Evolutionary conservation across 352 stramenopile genomes (phyloP).

Genomic region (Elongisporangium anandrum): DNA sequence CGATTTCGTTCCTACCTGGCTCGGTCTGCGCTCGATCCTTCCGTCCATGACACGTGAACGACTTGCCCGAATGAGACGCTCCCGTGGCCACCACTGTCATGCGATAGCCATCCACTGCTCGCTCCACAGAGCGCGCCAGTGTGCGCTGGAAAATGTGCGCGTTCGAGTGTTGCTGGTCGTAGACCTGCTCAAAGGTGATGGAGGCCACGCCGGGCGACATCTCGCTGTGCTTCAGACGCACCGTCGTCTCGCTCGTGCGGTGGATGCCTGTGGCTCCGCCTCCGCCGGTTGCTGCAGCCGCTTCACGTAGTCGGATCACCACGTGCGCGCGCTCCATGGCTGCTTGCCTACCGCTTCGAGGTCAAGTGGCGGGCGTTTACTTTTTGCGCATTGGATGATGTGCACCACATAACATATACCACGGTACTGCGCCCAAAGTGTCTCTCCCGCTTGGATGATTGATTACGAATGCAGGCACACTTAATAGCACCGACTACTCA

Average conservation of each 20-base stretch:
- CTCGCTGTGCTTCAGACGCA: slow-evolving; percentile 70
- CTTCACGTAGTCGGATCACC: slow-evolving; percentile 37
- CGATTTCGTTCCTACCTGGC: background rate
- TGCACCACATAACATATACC: background rate
- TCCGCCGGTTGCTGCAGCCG: background rate
- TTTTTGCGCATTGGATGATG: background rate
- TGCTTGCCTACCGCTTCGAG: background rate
- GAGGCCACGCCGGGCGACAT: slow-evolving; percentile 72
- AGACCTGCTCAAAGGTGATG: slow-evolving; percentile 76
- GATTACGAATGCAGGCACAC: background rate
- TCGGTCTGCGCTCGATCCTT: slow-evolving; percentile 3
- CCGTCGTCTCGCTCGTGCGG: slow-evolving; percentile 50
- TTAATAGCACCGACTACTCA: background rate
- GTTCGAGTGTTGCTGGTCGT: slow-evolving; percentile 35
- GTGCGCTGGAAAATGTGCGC: slow-evolving; percentile 40
- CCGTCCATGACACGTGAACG: slow-evolving; percentile 48
- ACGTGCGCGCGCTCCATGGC: slow-evolving; percentile 52
- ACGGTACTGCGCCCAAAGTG: background rate
- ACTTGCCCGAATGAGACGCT: slow-evolving; percentile 45
- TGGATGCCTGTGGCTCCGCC: slow-evolving; percentile 27
- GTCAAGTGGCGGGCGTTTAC: background rate
- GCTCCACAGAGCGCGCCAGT: slow-evolving; percentile 20
- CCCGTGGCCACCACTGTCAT: slow-evolving; percentile 48
- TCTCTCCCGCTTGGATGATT: background rate
- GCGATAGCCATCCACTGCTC: slow-evolving; percentile 20